Base-by-base conservation (phyloP, 2,329 filamentous ascomycete genomes). In the Phaeophleospora eucalypticola region DNA sequence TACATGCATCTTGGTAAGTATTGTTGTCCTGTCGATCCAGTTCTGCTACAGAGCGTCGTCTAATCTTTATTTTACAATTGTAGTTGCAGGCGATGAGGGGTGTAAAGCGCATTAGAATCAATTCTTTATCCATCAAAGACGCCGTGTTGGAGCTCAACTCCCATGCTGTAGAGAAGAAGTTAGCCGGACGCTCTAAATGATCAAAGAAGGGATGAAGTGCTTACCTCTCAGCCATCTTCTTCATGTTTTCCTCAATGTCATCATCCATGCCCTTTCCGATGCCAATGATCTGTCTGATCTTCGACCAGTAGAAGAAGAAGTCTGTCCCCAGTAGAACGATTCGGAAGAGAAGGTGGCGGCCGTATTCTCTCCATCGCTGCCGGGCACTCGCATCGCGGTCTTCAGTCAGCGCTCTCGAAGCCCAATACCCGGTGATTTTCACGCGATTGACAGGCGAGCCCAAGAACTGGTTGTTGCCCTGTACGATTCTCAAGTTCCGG, bases 341-440 rank as follows among this genome's bases (percentile, higher is more conserved):
- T 58, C 83, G 81, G 71, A 97, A 97, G n/a, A 95, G 59, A 16
- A 94, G 43, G 70, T 97, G 91, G 17, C 81, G 76, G 67, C 86
- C 84, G 53, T 82, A 83, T 62, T 91, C 87, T 44, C 72, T 69
- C 58, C 86, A 72, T 41, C 87, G 74, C 67, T 88, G 78, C 0
- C 69, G 63, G 47, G 79, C 72, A 2, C 78, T 78, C 46, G 89
- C 71, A 62, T 86, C 79, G 14, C 73, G 77, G 54, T 84, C 83
- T 68, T 94, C 83, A 18, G 85, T 84, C n/a, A 97, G 71, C 43
- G 88, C 89, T 17, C 87, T 76, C 49, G 82, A 87, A 1, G 91
- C 91, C 91, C 91, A 97, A 48, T 82, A 77, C 17, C 90, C 90
- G 53, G 93, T 96, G 65, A 95, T 89, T 72, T 96, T 96, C 67